Evolutionary conservation across 306 rosid genomes (phyloP), one percentile per base, ranked within the genome.

Genomic region (Pterocarpus macrocarpus): DNA sequence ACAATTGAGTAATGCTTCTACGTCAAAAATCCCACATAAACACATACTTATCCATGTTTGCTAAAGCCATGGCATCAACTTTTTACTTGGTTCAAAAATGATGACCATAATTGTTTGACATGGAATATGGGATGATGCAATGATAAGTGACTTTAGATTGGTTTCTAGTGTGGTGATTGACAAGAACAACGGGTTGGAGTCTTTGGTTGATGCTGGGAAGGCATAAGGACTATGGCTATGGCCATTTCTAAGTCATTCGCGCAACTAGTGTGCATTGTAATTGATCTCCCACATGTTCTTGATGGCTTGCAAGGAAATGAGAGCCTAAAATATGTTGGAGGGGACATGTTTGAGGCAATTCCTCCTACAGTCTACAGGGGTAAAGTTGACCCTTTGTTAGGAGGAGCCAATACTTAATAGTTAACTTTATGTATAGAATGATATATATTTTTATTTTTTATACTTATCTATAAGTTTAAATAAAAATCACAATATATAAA

Each of bases 281-380:
- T 53, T 53, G 80, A 81, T 88, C 83, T 85, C 9, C 89, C 91
- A 0, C 91, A 88, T 33, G 86, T 83, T 69, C 80, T 87, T 22
- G 65, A 30, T 12, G 68, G 28, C 8, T 43, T 88, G 34, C 71
- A 78, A 78, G 89, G 63, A 7, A 32, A 3, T 11, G 44, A 32
- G 0, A 83, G 85, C 44, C 8, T 83, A 1, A 80, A 77, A 63
- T 85, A 63, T 47, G 76, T 80, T 17, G 76, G 66, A 10, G 89
- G 89, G 1, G 69, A 85, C 73, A 83, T 83, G 89, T 85, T 83
- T 41, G 57, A 72, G 8, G 41, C 68, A 1, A 32, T 88, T 74
- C 84, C 91, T 32, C 16, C 76, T 22, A 22, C 28, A 22, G 28
- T 22, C 28, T 1, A 22, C 28, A 22, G 1, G 28, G 28, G 28